Evolutionary conservation across 257 asterid genomes (phyloP).

Genomic region (Jacaranda mimosifolia): DNA sequence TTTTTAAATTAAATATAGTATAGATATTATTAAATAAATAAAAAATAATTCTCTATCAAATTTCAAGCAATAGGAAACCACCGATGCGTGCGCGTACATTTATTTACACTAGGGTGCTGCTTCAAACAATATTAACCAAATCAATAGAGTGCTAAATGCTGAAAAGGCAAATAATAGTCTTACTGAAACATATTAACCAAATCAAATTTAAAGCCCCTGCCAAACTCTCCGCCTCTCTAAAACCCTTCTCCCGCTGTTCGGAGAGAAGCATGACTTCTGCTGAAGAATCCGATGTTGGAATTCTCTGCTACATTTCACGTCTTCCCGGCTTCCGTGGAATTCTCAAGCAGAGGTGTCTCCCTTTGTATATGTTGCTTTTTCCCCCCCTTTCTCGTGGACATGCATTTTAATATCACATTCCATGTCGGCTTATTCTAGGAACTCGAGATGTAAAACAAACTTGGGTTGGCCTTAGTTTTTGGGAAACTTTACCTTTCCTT

Average conservation of each 20-base stretch:
- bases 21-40: too few species aligned
- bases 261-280: conserved; percentile 54
- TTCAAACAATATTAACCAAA: background rate
- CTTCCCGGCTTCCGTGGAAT: conserved; percentile 90
- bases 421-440: conserved; percentile 17
- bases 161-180: background rate
- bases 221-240: conserved; percentile 11
- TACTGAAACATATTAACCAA: conserved; percentile 5
- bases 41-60: too few species aligned
- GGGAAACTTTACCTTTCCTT: background rate
- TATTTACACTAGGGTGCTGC: background rate
- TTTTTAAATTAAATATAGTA: too few species aligned
- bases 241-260: conserved; percentile 32
- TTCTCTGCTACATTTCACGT: conserved; percentile 76
- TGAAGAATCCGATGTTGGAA: conserved; percentile 85
- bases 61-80: too few species aligned
- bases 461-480: background rate
- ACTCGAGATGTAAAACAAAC: conserved; percentile 1
- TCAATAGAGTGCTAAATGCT: conserved; percentile 25
- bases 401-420: conserved; percentile 20
- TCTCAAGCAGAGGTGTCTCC: conserved; percentile 84
- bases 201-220: conserved; percentile 36
- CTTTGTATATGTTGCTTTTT: background rate
- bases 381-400: background rate
- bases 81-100: too few species aligned